These are phyloP conservation scores for Neurospora terricola DNA, from an alignment of 495 filamentous ascomycete species.

Conservation along the genomic window DNA sequence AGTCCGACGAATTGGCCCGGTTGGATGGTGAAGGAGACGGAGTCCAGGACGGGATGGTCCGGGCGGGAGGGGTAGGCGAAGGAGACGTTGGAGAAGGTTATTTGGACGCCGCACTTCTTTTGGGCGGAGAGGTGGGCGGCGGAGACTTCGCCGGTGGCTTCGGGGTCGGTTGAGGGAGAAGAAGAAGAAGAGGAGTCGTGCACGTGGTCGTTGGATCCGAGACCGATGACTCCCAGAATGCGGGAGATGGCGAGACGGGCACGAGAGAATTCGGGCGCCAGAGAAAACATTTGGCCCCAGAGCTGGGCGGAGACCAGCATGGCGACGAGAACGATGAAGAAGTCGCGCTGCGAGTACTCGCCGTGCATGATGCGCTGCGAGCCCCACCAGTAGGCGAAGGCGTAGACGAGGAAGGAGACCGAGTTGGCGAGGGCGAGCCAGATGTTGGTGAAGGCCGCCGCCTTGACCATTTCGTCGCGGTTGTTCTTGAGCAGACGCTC, in stretches of 20 bases:
- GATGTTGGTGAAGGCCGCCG: conserved; percentile 6
- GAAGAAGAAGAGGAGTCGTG: conserved; percentile 1
- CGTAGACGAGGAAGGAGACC: conserved; percentile 65
- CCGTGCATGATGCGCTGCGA: conserved; percentile 56
- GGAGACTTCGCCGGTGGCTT: conserved; percentile 51
- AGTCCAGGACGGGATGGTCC: conserved; percentile 36
- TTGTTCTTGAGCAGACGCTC: conserved; percentile 2
- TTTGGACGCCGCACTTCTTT: conserved; percentile 35
- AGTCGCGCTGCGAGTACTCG: conserved; percentile 60
- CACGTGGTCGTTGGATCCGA: conserved; percentile 3
- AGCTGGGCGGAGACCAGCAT: conserved; percentile 22
- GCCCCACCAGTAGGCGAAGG: conserved; percentile 68
- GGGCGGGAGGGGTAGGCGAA: conserved; percentile 52
- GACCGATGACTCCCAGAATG: conserved; percentile 5
- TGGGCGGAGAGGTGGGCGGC: conserved; percentile 36
- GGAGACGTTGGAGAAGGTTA: conserved; percentile 44
- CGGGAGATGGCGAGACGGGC: conserved; percentile 12
- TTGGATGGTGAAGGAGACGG: conserved; percentile 45
- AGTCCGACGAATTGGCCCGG: conserved; percentile 56
- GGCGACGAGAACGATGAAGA: conserved; percentile 64
- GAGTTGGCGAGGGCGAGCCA: conserved; percentile 70
- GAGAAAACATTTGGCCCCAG: conserved; percentile 21
- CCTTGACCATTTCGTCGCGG: conserved; percentile 9
- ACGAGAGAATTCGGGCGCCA: conserved; percentile 22
- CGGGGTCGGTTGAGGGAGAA: neutral